phyloP scores from a whole-genome alignment of 1,284 basidiomycete species.

The Fistulina hepatica region DNA sequence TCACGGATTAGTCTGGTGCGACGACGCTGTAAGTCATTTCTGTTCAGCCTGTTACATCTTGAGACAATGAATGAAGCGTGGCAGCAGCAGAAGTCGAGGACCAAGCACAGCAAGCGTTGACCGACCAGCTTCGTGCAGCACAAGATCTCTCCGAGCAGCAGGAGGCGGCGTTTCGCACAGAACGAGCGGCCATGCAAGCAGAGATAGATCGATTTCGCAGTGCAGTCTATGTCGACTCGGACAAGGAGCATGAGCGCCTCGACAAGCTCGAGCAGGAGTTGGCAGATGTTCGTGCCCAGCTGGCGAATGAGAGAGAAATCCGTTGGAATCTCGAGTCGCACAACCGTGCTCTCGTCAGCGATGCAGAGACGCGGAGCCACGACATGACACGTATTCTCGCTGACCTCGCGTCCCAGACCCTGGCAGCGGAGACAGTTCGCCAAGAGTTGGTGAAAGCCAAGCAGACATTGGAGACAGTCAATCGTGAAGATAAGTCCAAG shows the following conservation, averaged over 20 bases:
- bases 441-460: constrained; percentile 58
- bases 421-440: constrained; percentile 51
- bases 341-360: constrained; percentile 48
- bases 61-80: constrained; percentile 9
- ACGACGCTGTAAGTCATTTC: constrained; percentile 46
- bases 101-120: constrained; percentile 56
- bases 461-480: constrained; percentile 58
- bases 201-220: constrained; percentile 44
- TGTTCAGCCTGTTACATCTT: constrained; percentile 5
- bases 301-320: constrained; percentile 49
- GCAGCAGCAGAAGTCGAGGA: constrained; percentile 55
- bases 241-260: constrained; percentile 38
- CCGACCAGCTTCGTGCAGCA: constrained; percentile 46
- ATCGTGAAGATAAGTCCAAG: too few species aligned
- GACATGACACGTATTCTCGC: constrained; percentile 53
- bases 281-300: constrained; percentile 47
- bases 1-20: constrained; percentile 56
- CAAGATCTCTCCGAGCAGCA: constrained; percentile 43
- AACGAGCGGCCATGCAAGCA: constrained; percentile 38
- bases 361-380: constrained; percentile 47
- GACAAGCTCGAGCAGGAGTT: constrained; percentile 53
- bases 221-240: constrained; percentile 30
- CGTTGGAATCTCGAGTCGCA: constrained; percentile 56
- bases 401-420: constrained; percentile 58
- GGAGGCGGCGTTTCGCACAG: constrained; percentile 43